Base-by-base conservation (phyloP, 208 protist species). In the Trypanosoma cruzi region DNA sequence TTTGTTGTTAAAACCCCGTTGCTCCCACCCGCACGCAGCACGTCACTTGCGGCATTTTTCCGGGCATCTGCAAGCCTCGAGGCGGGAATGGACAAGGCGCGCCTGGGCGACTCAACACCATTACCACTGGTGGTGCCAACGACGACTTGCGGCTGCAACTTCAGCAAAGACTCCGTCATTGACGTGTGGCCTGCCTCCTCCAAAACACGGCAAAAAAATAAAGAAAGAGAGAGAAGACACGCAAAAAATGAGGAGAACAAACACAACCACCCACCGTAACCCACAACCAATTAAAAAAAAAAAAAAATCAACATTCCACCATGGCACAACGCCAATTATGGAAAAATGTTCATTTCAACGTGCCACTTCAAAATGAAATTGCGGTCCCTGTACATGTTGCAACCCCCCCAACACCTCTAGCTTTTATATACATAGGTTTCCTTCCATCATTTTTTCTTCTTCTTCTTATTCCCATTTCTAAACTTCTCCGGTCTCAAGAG, bases 21-120 rank as follows among this genome's bases (percentile, higher is more conserved):
- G 1, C 4, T 20, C 8, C 28, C 37, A 34, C 31, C n/a, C 18
- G 0, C 8, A 18, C 26, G 6, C 1, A 58, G 20, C 24, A 22
- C 26, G n/a, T 54, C 40, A 16, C 28, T 32, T 24, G 46, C 50
- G 18, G 68, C 59, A 28, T 63, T 20, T 26, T 36, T 52, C 10
- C 34, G 26, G 22, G 59, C 68, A 49, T 50, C 44, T 18, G 59
- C 32, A 20, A 64, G 68, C 8, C 68, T 44, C 20, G 68, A 37
- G 37, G 52, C 50, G 13, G 58, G 68, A 66, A 66, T 66, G 32
- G 68, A 57, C 6, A 42, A 2, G n/a, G 20, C 11, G 28, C 56
- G 68, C 29, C 50, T 60, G 24, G 28, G 18, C 22, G 22, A 22
- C 49, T 52, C 34, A 4, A 37, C 22, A 36, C 34, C 10, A 18